phyloP scores from a whole-genome alignment of 1,284 basidiomycete genomes.

The Ustilago curta region DNA sequence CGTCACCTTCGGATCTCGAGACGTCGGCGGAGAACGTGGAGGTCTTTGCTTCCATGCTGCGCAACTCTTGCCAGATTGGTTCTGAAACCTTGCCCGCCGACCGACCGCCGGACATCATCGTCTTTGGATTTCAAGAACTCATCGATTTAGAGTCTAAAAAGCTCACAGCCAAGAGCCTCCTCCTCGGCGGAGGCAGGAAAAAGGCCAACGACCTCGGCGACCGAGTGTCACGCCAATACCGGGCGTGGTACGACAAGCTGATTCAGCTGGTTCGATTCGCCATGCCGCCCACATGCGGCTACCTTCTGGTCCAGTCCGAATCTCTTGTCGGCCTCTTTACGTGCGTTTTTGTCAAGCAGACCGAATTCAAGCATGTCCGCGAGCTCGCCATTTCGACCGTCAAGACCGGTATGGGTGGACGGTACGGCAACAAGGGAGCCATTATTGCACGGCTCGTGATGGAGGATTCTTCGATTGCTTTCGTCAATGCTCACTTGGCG shows the following conservation, averaged over 20 bases:
- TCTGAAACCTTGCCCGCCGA: slow-evolving; percentile 25
- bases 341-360: slow-evolving; percentile 83
- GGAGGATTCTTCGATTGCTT: slow-evolving; percentile 82
- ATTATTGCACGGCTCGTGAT: slow-evolving; percentile 89
- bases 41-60: slow-evolving; percentile 51
- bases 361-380: slow-evolving; percentile 73
- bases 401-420: slow-evolving; percentile 89
- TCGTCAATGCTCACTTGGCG: slow-evolving; percentile 95
- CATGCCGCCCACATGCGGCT: slow-evolving; percentile 72
- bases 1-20: slow-evolving; percentile 79
- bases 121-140: slow-evolving; percentile 94
- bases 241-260: slow-evolving; percentile 62
- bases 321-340: slow-evolving; percentile 90
- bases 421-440: slow-evolving; percentile 97
- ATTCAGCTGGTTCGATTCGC: slow-evolving; percentile 56
- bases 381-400: slow-evolving; percentile 82
- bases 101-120: slow-evolving; percentile 84
- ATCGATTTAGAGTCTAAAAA: slow-evolving; percentile 92
- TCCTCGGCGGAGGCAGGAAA: slow-evolving; percentile 62
- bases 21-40: slow-evolving; percentile 59
- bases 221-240: slow-evolving; percentile 49
- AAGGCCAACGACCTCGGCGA: slow-evolving; percentile 56
- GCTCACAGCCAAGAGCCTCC: slow-evolving; percentile 77
- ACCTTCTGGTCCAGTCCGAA: slow-evolving; percentile 84
- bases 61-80: slow-evolving; percentile 44